These are phyloP conservation scores for Penicillium coprophilum DNA, from an alignment of 495 filamentous ascomycete species.

Conservation along the genomic window DNA sequence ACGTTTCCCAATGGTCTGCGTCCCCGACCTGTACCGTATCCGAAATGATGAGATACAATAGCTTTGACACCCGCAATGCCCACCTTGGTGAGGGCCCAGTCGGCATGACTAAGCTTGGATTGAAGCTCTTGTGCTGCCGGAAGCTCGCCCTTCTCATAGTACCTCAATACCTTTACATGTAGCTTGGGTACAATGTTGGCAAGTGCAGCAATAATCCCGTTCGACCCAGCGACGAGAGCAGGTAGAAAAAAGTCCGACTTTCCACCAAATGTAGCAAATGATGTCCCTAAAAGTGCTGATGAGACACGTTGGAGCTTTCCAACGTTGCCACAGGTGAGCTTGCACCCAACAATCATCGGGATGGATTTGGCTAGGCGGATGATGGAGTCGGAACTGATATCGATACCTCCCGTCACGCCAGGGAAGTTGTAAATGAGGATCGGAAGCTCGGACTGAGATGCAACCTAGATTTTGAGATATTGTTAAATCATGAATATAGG, in stretches of 20 bases:
- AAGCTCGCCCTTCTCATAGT: conserved; percentile 9
- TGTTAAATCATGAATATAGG: not conserved
- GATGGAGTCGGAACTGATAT: conserved; percentile 70
- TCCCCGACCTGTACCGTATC: conserved; percentile 1
- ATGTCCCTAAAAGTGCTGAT: not conserved
- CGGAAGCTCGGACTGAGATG: conserved; percentile 68
- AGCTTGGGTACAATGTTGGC: conserved; percentile 16
- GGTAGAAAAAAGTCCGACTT: conserved; percentile 15
- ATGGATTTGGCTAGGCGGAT: conserved; percentile 47
- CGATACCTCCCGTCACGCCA: conserved; percentile 65
- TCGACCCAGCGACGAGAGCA: conserved; percentile 10
- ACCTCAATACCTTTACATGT: conserved; percentile 6
- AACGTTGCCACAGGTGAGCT: conserved; percentile 18
- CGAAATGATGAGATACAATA: conserved; percentile 4
- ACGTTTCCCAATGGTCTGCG: not conserved
- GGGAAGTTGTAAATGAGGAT: conserved; percentile 84
- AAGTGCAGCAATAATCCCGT: conserved; percentile 14
- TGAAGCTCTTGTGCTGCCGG: conserved; percentile 2
- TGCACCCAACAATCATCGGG: conserved; percentile 4
- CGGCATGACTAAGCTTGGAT: conserved; percentile 1
- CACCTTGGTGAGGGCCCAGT: conserved; percentile 6
- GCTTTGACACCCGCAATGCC: conserved; percentile 6
- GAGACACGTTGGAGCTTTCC: conserved; percentile 19
- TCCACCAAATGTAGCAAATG: conserved; percentile 16
- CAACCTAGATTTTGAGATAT: conserved; percentile 56